Percentiles rank a stretch among this genome's conserved stretches.
Conservation (phyloP, 495 filamentous ascomycete species). For the Filosporella fistucella region DNA sequence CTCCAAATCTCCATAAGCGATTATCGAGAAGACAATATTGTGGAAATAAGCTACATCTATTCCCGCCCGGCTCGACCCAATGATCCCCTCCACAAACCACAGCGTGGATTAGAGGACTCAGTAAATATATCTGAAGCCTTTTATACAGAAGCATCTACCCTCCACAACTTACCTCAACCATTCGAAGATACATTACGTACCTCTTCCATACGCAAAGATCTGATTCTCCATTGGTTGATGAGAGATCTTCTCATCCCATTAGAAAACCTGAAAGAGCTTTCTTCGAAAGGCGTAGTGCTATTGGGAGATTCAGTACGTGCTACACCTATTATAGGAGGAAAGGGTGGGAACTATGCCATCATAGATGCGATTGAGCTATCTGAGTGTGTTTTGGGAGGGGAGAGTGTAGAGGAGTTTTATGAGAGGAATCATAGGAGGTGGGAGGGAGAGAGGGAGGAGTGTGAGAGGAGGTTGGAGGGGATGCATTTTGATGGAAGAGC, state of each 20-base stretch:
- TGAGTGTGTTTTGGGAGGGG: slow-evolving; percentile 22
- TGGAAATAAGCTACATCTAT: slow-evolving; percentile 2
- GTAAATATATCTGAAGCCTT: slow-evolving; percentile 14
- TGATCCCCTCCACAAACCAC: not conserved
- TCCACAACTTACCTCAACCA: slow-evolving; percentile 18
- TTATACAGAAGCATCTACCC: not conserved
- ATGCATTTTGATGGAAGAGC: slow-evolving; percentile 1
- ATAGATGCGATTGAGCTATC: slow-evolving; percentile 34
- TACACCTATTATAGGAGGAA: slow-evolving; percentile 34
- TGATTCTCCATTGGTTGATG: slow-evolving; percentile 40
- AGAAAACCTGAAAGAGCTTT: slow-evolving; percentile 21
- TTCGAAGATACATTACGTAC: slow-evolving; percentile 31
- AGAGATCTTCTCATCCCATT: slow-evolving; percentile 21
- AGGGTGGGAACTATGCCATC: slow-evolving; percentile 37
- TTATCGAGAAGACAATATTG: not conserved
- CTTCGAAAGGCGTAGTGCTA: slow-evolving; percentile 24
- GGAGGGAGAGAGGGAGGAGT: slow-evolving; percentile 23
- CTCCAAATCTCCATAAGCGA: slow-evolving; percentile 28
- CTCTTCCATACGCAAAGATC: slow-evolving; percentile 25
- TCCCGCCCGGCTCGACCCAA: not conserved
- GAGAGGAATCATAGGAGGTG: slow-evolving; percentile 24
- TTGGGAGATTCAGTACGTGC: slow-evolving; percentile 38
- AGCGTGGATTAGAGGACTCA: not conserved
- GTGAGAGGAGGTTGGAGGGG: slow-evolving; percentile 15
- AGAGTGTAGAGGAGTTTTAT: slow-evolving; percentile 20